Evolutionary conservation across 208 protist genomes (phyloP).

Genomic region (Herpetomonas samuelpessoai): DNA sequence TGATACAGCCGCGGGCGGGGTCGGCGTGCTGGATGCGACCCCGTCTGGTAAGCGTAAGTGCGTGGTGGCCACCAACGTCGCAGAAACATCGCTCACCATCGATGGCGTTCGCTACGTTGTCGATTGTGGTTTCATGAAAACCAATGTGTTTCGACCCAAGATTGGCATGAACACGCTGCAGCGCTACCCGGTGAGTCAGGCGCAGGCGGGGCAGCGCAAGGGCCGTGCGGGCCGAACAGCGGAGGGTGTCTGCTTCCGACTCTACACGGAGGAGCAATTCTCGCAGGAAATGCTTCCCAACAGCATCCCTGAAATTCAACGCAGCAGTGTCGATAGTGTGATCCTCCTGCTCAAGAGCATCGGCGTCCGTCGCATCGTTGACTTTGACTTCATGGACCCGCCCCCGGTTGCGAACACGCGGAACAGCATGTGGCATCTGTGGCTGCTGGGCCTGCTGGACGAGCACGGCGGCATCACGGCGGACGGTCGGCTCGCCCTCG

Average conservation of each 20-base stretch:
- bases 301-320: constrained; percentile 97
- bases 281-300: constrained; percentile 94
- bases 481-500: constrained; percentile 94
- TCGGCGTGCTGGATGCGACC: constrained; percentile 95
- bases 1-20: constrained; percentile 38
- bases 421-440: constrained; percentile 97
- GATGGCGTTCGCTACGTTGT: constrained; percentile 96
- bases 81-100: constrained; percentile 99
- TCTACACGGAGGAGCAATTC: constrained; percentile 97
- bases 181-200: constrained; percentile 96
- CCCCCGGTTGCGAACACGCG: constrained; percentile 94
- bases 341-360: constrained; percentile 96
- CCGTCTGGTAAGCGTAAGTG: constrained; percentile 95
- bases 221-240: constrained; percentile 98
- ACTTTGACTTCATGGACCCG: constrained; percentile 99
- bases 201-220: constrained; percentile 96
- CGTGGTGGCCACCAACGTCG: constrained; percentile 99
- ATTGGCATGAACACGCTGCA: constrained; percentile 97
- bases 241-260: constrained; percentile 92
- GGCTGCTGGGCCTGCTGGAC: constrained; percentile 98
- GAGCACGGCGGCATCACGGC: constrained; percentile 94
- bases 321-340: constrained; percentile 96
- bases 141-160: constrained; percentile 98
- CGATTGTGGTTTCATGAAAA: constrained; percentile 98
- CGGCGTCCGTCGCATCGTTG: constrained; percentile 90